Percentiles rank a stretch among this genome's conserved stretches.
Evolutionary conservation across 2,329 filamentous ascomycete species (phyloP).

Genomic region (Orbilia brochopaga): DNA sequence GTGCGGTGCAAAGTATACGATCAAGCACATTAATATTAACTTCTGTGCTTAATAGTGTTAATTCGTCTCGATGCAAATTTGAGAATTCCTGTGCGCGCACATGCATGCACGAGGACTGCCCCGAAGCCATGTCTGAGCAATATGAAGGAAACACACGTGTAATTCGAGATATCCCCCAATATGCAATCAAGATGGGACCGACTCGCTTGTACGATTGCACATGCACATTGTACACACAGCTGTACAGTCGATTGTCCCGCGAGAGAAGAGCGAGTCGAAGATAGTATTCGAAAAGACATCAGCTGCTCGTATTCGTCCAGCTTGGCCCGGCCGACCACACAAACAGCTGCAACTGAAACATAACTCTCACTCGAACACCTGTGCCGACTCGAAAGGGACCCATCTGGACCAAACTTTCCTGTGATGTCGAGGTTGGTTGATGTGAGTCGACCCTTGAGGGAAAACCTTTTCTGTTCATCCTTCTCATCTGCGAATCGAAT

Average conservation of each 20-base stretch:
- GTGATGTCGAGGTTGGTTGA: conserved; percentile 24
- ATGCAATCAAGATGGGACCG: conserved; percentile 32
- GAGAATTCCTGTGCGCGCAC: too few species aligned
- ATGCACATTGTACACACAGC: too few species aligned
- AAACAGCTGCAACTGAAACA: conserved; percentile 49
- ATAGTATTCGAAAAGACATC: conserved; percentile 16
- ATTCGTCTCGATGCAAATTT: too few species aligned
- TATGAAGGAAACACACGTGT: conserved; percentile 50
- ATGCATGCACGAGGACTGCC: conserved; percentile 2
- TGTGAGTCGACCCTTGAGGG: conserved; percentile 12
- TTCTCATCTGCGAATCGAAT: conserved; percentile 37
- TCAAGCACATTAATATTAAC: too few species aligned
- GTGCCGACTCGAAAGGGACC: too few species aligned
- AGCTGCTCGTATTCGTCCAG: conserved; percentile 18
- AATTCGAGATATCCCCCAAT: conserved; percentile 23
- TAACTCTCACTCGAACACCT: conserved; percentile 27
- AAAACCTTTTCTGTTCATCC: too few species aligned
- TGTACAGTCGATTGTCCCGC: too few species aligned
- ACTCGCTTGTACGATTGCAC: too few species aligned
- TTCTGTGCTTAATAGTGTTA: too few species aligned
- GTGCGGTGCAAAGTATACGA: too few species aligned
- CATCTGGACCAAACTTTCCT: too few species aligned
- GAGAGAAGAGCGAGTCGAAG: too few species aligned
- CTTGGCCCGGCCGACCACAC: conserved; percentile 15
- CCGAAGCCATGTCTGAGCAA: conserved; percentile 19